A percentile compares a stretch with the other conserved stretches of the same genome.
Conservation (phyloP, 2,329 filamentous ascomycete genomes). For the Aspergillus pseudoterreus region DNA sequence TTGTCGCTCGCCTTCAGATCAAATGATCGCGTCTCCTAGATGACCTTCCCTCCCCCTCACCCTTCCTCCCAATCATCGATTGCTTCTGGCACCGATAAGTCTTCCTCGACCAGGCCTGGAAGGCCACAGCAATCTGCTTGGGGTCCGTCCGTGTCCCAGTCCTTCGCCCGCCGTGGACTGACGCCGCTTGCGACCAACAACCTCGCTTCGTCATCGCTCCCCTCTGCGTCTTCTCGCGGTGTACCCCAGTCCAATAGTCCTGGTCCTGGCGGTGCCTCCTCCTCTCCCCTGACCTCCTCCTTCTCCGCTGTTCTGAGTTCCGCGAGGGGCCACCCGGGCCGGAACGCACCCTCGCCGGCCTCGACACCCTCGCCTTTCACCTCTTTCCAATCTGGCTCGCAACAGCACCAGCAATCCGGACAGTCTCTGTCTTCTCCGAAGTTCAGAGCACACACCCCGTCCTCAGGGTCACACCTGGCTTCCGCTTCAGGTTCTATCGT, state of each 20-base stretch:
- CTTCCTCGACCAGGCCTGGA: conserved; percentile 42
- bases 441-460: conserved; percentile 53
- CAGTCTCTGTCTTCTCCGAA: conserved; percentile 56
- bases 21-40: conserved; percentile 54
- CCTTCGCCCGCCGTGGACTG: conserved; percentile 54
- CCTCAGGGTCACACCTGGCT: conserved; percentile 54
- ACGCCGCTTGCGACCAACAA: conserved; percentile 56
- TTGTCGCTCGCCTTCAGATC: conserved; percentile 39
- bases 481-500: conserved; percentile 52
- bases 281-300: conserved; percentile 50
- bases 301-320: conserved; percentile 53
- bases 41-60: conserved; percentile 54
- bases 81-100: conserved; percentile 49
- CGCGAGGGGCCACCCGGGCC: conserved; percentile 49
- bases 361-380: conserved; percentile 55
- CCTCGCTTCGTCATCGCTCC: conserved; percentile 39
- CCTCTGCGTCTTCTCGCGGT: conserved; percentile 42
- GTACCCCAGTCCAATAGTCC: conserved; percentile 47
- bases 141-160: conserved; percentile 54
- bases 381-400: conserved; percentile 51
- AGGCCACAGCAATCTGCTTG: conserved; percentile 53
- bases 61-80: conserved; percentile 50
- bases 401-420: conserved; percentile 48
- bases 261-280: conserved; percentile 45
- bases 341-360: conserved; percentile 51